Evolutionary conservation across 1,139 yeast genomes (phyloP), one percentile per base, ranked within the genome.

Genomic region (Torulaspora pretoriensis): DNA sequence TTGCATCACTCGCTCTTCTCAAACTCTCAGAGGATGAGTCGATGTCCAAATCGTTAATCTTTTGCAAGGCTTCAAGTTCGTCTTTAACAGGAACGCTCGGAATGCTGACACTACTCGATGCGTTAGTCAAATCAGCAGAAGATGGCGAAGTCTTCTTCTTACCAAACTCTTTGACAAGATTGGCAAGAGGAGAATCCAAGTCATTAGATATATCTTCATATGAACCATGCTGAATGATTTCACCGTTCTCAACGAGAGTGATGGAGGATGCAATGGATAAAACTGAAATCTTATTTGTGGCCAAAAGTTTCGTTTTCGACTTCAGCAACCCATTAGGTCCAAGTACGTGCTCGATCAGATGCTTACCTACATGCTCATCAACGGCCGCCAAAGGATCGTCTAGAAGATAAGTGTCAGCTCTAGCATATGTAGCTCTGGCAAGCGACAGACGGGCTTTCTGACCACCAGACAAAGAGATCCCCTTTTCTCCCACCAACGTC

Each of bases 341-440:
- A 46, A 87, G 70, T 33, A 87, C 94, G 54, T 84, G 80, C 54
- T 81, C 81, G 52, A 83, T 77, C 58, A 92, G 73, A 63, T 89
- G 96, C 56, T 78, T 81, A 13, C 96, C 95, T 55, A 89, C 96
- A 67, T 92, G 96, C 59, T 90, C 95, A 69, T 92, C 96, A 47
- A 92, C 95, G 45, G 97, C 95, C 61, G 95, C 85, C 47, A 92
- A 75, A n/a, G 90, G 86, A 60, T 88, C 98, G 67, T 92, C 98
- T 47, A 92, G 70, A 46, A 92, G 71, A 63, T 88, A 90, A 28
- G 90, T 81, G 64, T 92, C 97, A 2, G 97, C 95, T 56, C 97
- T 78, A 2, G 97, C 81, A 65, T 92, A 92, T 7, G 92, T 97
- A 22, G 97, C 96, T 65, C 98, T 78, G 1, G 97, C 97, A 51